phyloP scores from a whole-genome alignment of 805 yeast species.

The Metschnikowia chrysomelidarum region DNA sequence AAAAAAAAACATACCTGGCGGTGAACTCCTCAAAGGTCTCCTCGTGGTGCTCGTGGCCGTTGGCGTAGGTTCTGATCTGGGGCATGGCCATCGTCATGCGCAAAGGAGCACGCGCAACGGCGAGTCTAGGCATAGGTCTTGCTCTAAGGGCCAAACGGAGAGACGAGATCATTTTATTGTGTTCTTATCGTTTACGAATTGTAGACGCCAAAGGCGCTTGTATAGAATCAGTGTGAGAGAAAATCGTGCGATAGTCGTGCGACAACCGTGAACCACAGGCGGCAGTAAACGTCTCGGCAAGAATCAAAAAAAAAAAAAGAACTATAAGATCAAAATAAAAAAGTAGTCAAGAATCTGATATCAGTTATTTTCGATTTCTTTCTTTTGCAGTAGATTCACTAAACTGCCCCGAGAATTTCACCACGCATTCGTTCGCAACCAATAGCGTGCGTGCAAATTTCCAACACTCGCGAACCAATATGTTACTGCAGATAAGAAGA shows the following conservation, averaged over 20 bases:
- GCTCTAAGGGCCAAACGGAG: conserved; percentile 44
- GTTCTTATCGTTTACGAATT: neutral
- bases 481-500: no score
- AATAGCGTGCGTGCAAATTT: no score
- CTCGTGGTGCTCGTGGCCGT: conserved; percentile 84
- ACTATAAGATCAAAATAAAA: no score
- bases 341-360: no score
- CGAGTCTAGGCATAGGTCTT: conserved; percentile 33
- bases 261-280: no score
- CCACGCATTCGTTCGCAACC: no score
- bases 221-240: conserved; percentile 10
- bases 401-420: no score
- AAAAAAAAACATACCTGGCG: conserved; percentile 63
- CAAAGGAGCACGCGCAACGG: conserved; percentile 16
- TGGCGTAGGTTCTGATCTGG: conserved; percentile 68
- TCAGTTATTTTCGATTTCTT: no score
- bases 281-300: no score
- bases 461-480: no score
- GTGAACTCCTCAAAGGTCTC: conserved; percentile 96
- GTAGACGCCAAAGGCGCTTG: conserved; percentile 3
- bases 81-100: conserved; percentile 24
- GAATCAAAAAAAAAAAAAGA: no score
- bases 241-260: conserved; percentile 18
- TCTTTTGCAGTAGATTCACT: no score
- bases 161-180: conserved; percentile 36